A percentile compares a stretch with the other conserved stretches of the same genome.
Evolutionary conservation across 306 rosid species (phyloP).

Genomic region (Carpinus viminea): DNA sequence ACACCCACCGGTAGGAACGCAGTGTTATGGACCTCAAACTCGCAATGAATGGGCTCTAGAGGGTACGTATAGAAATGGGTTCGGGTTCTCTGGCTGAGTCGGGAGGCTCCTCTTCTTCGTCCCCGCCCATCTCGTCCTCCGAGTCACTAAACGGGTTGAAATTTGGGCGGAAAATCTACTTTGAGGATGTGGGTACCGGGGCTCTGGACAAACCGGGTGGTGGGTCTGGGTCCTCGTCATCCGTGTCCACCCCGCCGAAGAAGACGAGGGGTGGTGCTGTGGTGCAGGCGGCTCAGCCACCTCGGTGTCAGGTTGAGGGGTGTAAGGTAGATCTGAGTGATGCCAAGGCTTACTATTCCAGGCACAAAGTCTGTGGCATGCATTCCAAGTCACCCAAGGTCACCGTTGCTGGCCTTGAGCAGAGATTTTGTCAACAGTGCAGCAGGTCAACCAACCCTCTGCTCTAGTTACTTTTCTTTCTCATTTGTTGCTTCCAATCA

Average conservation of each 20-base stretch:
- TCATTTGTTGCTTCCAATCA: not conserved
- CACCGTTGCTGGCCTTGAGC: conserved; percentile 69
- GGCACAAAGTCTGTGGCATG: conserved; percentile 84
- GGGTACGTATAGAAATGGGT: conserved; percentile 49
- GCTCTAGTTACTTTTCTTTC: not conserved
- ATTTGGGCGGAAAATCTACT: conserved; percentile 76
- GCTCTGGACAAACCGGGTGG: conserved; percentile 40
- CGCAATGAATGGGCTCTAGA: conserved; percentile 41
- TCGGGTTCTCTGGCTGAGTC: conserved; percentile 53
- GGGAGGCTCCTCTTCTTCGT: conserved; percentile 47
- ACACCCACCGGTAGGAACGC: not conserved
- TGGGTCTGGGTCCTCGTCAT: conserved; percentile 27
- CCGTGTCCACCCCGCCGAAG: conserved; percentile 42
- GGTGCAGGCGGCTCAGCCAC: conserved; percentile 53
- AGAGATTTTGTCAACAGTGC: conserved; percentile 98
- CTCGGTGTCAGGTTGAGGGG: conserved; percentile 94
- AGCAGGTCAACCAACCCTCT: conserved; percentile 50
- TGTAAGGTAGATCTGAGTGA: conserved; percentile 84
- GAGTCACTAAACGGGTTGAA: conserved; percentile 70
- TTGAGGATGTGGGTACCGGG: conserved; percentile 58
- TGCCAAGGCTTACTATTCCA: conserved; percentile 84
- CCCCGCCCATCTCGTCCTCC: conserved; percentile 55
- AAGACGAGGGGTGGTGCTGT: conserved; percentile 49
- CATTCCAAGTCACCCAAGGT: conserved; percentile 87
- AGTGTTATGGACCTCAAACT: conserved; percentile 7